A percentile compares a stretch with the other conserved stretches of the same genome.
Evolutionary conservation across 306 rosid species (phyloP).

Genomic region (apple (Malus domestica)): ASM211411v1 NC_041801.1:43895501-43896000

Average conservation of each 20-base stretch:
- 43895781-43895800: background rate
- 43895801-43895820: background rate
- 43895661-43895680: background rate
- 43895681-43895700: background rate
- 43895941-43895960: conserved; percentile 80
- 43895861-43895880: conserved; percentile 8
- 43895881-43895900: conserved; percentile 28
- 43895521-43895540: background rate
- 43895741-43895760: background rate
- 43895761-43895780: background rate
- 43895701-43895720: background rate
- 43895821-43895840: background rate
- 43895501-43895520: background rate
- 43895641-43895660: too few relatives aligned
- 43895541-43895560: background rate
- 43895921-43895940: conserved; percentile 75
- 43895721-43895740: background rate
- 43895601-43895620: too few relatives aligned
- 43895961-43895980: conserved; percentile 32
- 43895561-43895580: background rate
- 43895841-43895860: background rate
- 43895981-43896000: conserved; percentile 14
- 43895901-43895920: conserved; percentile 97
- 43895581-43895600: background rate
- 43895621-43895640: too few relatives aligned